Percentiles rank a stretch among this genome's conserved stretches.
phyloP scores from a whole-genome alignment of 805 yeast species.

The Brettanomyces nanus region DNA sequence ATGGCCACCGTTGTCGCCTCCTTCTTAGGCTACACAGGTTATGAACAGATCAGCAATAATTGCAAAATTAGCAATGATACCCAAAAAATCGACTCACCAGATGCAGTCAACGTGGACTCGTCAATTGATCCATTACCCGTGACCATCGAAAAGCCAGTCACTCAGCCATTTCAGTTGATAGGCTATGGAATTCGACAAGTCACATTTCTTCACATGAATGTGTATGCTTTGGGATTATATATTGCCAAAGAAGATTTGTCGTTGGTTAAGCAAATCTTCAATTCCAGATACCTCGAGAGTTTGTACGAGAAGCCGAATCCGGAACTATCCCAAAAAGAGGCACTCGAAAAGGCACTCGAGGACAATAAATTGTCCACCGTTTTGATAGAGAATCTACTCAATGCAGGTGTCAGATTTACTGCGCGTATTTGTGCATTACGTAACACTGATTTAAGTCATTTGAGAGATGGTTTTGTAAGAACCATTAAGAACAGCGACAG shows the following conservation, averaged over 20 bases:
- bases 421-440: constrained; percentile 80
- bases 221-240: constrained; percentile 82
- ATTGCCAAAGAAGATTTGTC: constrained; percentile 51
- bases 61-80: too few relatives aligned
- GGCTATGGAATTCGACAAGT: constrained; percentile 83
- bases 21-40: too few relatives aligned
- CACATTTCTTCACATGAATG: constrained; percentile 73
- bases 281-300: constrained; percentile 32
- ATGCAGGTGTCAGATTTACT: constrained; percentile 50
- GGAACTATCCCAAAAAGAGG: constrained; percentile 28
- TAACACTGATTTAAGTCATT: constrained; percentile 84
- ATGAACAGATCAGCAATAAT: too few relatives aligned
- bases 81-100: too few relatives aligned
- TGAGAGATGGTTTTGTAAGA: constrained; percentile 83
- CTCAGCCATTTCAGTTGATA: constrained; percentile 40
- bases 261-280: constrained; percentile 32
- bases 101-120: constrained; percentile 17
- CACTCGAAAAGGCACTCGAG: constrained; percentile 35
- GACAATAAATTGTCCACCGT: constrained; percentile 46
- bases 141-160: constrained; percentile 10
- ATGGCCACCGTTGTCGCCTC: too few relatives aligned
- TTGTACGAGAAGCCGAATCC: constrained; percentile 16
- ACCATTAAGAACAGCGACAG: constrained; percentile 63
- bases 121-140: constrained; percentile 23
- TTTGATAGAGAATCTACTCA: constrained; percentile 49